phyloP scores from a whole-genome alignment of 2,329 filamentous ascomycete genomes.

The Phaeosphaeria sp. region DNA sequence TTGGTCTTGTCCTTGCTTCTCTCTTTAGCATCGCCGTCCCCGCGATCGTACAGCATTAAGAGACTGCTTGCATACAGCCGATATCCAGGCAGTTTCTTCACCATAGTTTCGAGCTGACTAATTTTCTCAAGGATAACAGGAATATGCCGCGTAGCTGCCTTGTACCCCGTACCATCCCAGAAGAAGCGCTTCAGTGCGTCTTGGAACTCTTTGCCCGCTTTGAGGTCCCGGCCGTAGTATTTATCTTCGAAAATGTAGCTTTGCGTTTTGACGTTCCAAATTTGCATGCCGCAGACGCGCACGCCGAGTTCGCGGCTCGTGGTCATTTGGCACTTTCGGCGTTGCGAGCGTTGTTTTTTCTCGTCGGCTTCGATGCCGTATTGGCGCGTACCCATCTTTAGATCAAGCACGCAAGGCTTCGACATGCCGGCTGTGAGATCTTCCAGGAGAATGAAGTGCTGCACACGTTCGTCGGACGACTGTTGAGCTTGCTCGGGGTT shows the following conservation, averaged over 20 bases:
- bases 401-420: constrained; percentile 91
- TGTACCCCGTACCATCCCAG: constrained; percentile 83
- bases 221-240: constrained; percentile 89
- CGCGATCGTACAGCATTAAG: constrained; percentile 96
- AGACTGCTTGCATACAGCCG: constrained; percentile 95
- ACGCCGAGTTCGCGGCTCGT: constrained; percentile 93
- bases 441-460: constrained; percentile 92
- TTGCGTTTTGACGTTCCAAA: constrained; percentile 86
- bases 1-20: constrained; percentile 21
- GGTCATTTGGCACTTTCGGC: constrained; percentile 89
- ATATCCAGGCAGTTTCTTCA: constrained; percentile 80
- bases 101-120: constrained; percentile 80
- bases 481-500: constrained; percentile 57
- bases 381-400: constrained; percentile 98
- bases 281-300: constrained; percentile 92
- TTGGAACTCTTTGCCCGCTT: constrained; percentile 88
- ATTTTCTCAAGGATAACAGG: constrained; percentile 87
- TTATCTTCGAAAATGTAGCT: constrained; percentile 97
- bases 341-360: constrained; percentile 92
- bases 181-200: constrained; percentile 87
- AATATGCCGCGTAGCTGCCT: constrained; percentile 84
- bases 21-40: constrained; percentile 60
- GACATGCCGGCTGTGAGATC: constrained; percentile 97
- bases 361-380: constrained; percentile 91
- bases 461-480: constrained; percentile 69